phyloP scores from a whole-genome alignment of 2,329 filamentous ascomycete genomes.

The Hypocreales sp. region DNA sequence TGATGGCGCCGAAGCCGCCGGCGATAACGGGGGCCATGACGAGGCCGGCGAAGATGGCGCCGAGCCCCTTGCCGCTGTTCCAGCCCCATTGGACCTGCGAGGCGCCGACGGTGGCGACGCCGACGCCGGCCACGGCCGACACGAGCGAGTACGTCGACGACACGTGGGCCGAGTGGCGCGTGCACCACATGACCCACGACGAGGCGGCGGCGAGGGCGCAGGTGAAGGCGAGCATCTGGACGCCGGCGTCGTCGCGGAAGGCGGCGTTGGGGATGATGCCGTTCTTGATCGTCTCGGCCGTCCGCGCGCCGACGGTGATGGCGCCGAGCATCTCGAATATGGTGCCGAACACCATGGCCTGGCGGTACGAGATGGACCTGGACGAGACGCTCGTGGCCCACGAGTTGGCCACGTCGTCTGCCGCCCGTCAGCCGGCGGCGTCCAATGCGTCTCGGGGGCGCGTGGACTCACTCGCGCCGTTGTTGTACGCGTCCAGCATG shows the following conservation, averaged over 20 bases:
- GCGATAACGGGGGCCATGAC: slow-evolving; percentile 57
- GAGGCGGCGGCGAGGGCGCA: slow-evolving; percentile 47
- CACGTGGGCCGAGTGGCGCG: slow-evolving; percentile 53
- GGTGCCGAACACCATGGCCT: slow-evolving; percentile 48
- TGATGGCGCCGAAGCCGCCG: slow-evolving; percentile 45
- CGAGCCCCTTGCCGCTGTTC: slow-evolving; percentile 52
- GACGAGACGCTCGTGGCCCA: slow-evolving; percentile 70
- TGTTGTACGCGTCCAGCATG: slow-evolving; percentile 64
- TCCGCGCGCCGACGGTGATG: slow-evolving; percentile 49
- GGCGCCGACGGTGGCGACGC: slow-evolving; percentile 48
- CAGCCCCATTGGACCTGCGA: slow-evolving; percentile 51
- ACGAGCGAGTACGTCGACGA: slow-evolving; percentile 57
- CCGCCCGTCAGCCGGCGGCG: slow-evolving; percentile 5
- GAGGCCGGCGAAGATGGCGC: slow-evolving; percentile 56
- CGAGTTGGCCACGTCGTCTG: slow-evolving; percentile 71
- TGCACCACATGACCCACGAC: slow-evolving; percentile 67
- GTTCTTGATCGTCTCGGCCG: slow-evolving; percentile 64
- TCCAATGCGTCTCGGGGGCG: background rate
- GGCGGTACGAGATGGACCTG: slow-evolving; percentile 54
- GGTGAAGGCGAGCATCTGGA: slow-evolving; percentile 52
- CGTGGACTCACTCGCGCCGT: slow-evolving; percentile 51
- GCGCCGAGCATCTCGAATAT: slow-evolving; percentile 53
- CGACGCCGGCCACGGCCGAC: slow-evolving; percentile 50
- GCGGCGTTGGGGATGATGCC: slow-evolving; percentile 46
- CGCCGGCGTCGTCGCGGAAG: slow-evolving; percentile 44